phyloP scores from a whole-genome alignment of 2,329 filamentous ascomycete species.

The Paramyrothecium sp. region DNA sequence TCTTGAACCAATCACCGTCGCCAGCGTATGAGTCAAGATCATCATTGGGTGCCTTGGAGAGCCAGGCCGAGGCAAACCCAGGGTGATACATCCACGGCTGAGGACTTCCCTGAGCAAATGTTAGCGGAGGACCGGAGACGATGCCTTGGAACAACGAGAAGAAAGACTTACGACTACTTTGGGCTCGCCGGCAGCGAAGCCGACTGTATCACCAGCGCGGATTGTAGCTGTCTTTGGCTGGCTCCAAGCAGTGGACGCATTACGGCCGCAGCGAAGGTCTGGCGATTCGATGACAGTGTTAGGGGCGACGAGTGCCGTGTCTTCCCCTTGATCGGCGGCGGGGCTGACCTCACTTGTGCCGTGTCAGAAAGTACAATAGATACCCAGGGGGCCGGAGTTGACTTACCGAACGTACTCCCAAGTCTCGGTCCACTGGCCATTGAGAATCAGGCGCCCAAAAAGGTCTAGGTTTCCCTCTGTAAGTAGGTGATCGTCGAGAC shows the following conservation, averaged over 20 bases:
- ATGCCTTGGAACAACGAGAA: neutral
- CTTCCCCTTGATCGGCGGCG: neutral
- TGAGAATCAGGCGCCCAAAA: conserved; percentile 7
- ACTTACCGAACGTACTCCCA: conserved; percentile 10
- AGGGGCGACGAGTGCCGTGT: neutral
- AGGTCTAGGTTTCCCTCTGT: neutral
- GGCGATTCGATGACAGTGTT: conserved; percentile 2
- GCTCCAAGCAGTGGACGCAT: neutral
- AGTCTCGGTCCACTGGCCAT: conserved; percentile 2
- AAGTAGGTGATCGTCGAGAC: neutral
- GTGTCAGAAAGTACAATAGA: neutral
- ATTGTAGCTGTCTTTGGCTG: conserved; percentile 5
- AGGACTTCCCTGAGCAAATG: neutral
- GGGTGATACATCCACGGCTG: conserved; percentile 6
- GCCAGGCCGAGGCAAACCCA: conserved; percentile 7
- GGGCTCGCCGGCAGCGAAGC: conserved; percentile 3
- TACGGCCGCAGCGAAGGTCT: conserved; percentile 7
- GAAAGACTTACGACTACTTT: neutral
- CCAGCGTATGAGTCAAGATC: conserved; percentile 6
- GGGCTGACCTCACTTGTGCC: neutral
- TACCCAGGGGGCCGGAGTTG: neutral
- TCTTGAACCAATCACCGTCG: conserved; percentile 12
- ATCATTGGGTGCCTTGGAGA: conserved; percentile 3
- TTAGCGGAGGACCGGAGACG: neutral
- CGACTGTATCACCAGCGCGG: conserved; percentile 3